Evolutionary conservation across 2,329 filamentous ascomycete species (phyloP), one percentile per base, ranked within the genome.

Genomic region (Claviceps sp.): DNA sequence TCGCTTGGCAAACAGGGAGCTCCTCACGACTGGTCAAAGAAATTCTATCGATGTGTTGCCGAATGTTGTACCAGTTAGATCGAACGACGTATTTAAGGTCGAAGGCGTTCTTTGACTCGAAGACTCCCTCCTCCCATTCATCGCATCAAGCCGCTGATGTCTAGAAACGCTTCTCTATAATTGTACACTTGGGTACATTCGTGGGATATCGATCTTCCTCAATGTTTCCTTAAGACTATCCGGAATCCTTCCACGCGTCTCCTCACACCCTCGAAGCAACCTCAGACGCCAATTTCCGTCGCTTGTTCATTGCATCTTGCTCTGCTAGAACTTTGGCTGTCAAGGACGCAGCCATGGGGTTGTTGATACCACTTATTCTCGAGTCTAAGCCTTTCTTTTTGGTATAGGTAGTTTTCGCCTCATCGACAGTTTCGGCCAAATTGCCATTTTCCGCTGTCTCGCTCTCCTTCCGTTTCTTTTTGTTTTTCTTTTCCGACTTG

Each of bases 241-340:
- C 39, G 24, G 17, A 16, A 11, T 16, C 24, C 24, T 37, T 43
- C 39, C 38, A 53, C 19, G 52, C 40, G 39, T 50, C 47, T 47
- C 51, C 52, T 41, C 46, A 50, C 6, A 47, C 51, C 22, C 53
- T 47, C 43, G 53, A 52, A 10, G 48, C 39, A 14, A 34, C 50
- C 30, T 49, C 56, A n/a, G 65, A 58, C 1, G 62, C 81, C 59
- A 89, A 61, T 62, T 87, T 95, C 55, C 87, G 75, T 58, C 84
- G 74, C 70, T 91, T 95, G 58, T 89, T 89, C 52, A 79, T 76
- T 61, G 85, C 82, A 49, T 91, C 86, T 65, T 96, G 88, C 61
- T 97, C 91, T 24, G 85, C 84, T 26, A 97, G 66, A 0, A 98
- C 90, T 59, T 84, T 89, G 0, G 86, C 87, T 0, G 91, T 95